Base-by-base conservation (phyloP, 352 stramenopile genomes). In the Phytophthora pini region DNA sequence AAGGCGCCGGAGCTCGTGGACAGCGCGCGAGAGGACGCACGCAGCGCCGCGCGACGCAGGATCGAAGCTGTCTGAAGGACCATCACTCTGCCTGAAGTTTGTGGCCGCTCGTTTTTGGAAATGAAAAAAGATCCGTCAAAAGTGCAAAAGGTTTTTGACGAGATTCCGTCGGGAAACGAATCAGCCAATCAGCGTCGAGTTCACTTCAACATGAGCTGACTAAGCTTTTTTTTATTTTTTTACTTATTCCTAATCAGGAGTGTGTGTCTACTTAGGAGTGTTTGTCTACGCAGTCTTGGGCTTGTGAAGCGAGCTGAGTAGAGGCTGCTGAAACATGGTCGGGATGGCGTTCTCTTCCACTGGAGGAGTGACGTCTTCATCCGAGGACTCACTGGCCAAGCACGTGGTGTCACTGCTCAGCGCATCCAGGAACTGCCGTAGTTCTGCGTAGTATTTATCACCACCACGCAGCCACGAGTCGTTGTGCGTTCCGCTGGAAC, bases 401-500 rank as follows among this genome's bases (percentile, higher is more conserved):
- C 55, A 68, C 24, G 44, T 56, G 55, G 66, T 53, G 59, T 73
- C 24, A 40, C 65, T 29, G 40, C 60, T 36, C 27, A 92, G 61
- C 5, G 58, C 54, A 40, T 86, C 72, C 44, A 97, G 56, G 47
- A 97, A 97, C 17, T 70, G 38, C 5, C 73, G 72, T 36, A 96
- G 49, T 32, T 82, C 61, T 0, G 85, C 76, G 74, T 90, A 96
- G 79, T 98, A 98, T 39, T 77, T 77, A 40, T 87, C 72, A 5
- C 93, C 93, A 15, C 95, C 94, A 43, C 92, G 82, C 29, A 97
- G 65, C 92, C 92, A 98, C 36, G 92, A 97, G 76, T 98, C 94
- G 65, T 98, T 98, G 72, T 98, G 95, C 3, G 91, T 98, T 5
- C 95, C 95, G 9, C 92, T n/a, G 89, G 77, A 8, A 98, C 84